A percentile compares a stretch with the other conserved stretches of the same genome.
These are phyloP conservation scores for Aspergillus hiratsukae DNA, from an alignment of 2,329 filamentous ascomycete genomes.

Conservation along the genomic window DNA sequence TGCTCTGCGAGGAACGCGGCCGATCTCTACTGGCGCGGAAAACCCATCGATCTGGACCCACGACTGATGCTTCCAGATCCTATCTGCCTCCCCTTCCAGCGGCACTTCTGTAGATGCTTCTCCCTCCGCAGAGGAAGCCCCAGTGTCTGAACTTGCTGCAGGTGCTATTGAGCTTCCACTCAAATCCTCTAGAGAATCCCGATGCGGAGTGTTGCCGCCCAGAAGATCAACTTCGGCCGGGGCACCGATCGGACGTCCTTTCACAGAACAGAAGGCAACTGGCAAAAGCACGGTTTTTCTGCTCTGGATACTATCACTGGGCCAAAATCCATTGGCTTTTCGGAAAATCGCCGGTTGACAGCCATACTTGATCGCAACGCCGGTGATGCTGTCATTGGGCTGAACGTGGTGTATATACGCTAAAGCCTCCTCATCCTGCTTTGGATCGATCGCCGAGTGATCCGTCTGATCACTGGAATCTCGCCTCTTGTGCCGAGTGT, in stretches of 20 bases:
- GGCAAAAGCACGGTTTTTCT: conserved; percentile 78
- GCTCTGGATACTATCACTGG: conserved; percentile 82
- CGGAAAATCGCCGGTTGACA: conserved; percentile 78
- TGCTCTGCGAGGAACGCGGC: conserved; percentile 70
- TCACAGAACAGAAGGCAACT: conserved; percentile 82
- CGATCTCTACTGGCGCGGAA: conserved; percentile 73
- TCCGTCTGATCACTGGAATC: conserved; percentile 38
- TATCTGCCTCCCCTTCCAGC: conserved; percentile 53
- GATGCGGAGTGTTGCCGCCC: conserved; percentile 12
- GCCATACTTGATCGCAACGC: conserved; percentile 83
- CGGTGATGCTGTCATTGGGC: conserved; percentile 80
- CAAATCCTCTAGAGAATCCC: conserved; percentile 27
- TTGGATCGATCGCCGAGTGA: conserved; percentile 30
- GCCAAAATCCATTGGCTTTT: conserved; percentile 91
- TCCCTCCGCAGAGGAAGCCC: conserved; percentile 3
- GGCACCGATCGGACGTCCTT: conserved; percentile 57
- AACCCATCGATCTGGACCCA: conserved; percentile 79
- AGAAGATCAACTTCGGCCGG: conserved; percentile 24
- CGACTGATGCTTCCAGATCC: conserved; percentile 77
- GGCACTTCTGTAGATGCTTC: conserved; percentile 10
- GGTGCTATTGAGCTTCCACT: conserved; percentile 34
- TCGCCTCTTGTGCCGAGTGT: conserved; percentile 42
- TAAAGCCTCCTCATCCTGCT: conserved; percentile 67
- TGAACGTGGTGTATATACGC: conserved; percentile 88
- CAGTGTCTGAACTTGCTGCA: conserved; percentile 3